Evolutionary conservation across 768 basidiomycete genomes (phyloP).

Genomic region (Lyophyllum semitale): DNA sequence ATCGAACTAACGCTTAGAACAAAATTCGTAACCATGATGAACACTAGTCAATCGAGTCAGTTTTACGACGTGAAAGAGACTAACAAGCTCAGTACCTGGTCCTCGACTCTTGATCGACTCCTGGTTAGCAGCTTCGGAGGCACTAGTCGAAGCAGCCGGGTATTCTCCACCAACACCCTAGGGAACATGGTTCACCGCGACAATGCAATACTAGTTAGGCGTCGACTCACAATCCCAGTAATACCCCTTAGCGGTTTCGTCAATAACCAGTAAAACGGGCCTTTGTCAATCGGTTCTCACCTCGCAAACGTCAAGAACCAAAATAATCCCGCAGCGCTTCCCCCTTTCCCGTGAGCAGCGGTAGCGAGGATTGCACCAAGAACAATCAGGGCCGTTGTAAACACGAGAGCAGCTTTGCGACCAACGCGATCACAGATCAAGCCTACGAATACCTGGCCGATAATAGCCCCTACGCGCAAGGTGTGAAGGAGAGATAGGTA

Average conservation of each 20-base stretch:
- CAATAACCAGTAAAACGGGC: neutral
- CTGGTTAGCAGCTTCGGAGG: slow-evolving; percentile 76
- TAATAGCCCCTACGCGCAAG: slow-evolving; percentile 25
- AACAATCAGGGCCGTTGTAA: slow-evolving; percentile 70
- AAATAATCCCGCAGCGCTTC: slow-evolving; percentile 59
- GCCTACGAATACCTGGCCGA: slow-evolving; percentile 65
- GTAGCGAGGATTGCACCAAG: slow-evolving; percentile 69
- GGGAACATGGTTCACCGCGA: neutral
- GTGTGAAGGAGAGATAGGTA: slow-evolving; percentile 38
- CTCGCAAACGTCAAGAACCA: slow-evolving; percentile 75
- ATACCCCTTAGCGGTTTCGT: slow-evolving; percentile 39
- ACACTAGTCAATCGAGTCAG: slow-evolving; percentile 40
- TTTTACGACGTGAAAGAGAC: slow-evolving; percentile 3
- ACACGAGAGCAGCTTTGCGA: slow-evolving; percentile 73
- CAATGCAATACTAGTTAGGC: slow-evolving; percentile 29
- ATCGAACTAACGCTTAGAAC: slow-evolving; percentile 52
- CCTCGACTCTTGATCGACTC: slow-evolving; percentile 60
- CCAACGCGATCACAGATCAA: slow-evolving; percentile 73
- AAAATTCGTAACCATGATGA: slow-evolving; percentile 78
- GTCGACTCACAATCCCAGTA: slow-evolving; percentile 48
- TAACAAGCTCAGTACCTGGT: slow-evolving; percentile 39
- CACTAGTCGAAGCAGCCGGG: slow-evolving; percentile 69
- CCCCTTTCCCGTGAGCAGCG: slow-evolving; percentile 62
- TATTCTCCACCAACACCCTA: slow-evolving; percentile 80
- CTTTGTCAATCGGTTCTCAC: slow-evolving; percentile 26